A percentile compares a stretch with the other conserved stretches of the same genome.
Evolutionary conservation across 1,139 yeast species (phyloP).

Genomic region (Saccharomyces hybrid): DNA sequence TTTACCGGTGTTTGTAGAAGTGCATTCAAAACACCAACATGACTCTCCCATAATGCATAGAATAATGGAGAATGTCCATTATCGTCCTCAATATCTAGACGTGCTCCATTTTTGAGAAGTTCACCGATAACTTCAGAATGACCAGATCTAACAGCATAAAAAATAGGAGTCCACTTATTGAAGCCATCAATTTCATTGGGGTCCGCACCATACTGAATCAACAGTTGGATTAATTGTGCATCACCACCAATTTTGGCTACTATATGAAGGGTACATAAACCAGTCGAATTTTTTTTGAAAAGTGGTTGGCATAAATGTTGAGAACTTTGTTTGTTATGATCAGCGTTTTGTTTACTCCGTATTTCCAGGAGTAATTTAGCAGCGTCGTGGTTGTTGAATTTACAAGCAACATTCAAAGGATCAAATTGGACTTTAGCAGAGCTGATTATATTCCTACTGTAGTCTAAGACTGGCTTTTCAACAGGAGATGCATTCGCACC

Average conservation of each 20-base stretch:
- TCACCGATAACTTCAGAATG: constrained; percentile 64
- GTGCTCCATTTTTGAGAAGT: constrained; percentile 65
- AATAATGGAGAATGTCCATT: constrained; percentile 78
- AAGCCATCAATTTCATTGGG: constrained; percentile 75
- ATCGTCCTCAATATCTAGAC: constrained; percentile 63
- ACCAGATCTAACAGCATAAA: constrained; percentile 86
- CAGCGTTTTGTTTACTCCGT: constrained; percentile 7
- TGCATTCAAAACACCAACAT: constrained; percentile 67
- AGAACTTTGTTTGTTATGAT: neutral
- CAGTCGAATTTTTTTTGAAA: constrained; percentile 52
- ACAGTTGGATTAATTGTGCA: constrained; percentile 53
- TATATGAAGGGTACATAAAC: constrained; percentile 79
- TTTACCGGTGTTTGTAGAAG: constrained; percentile 34
- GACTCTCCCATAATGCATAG: constrained; percentile 93
- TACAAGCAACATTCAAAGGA: constrained; percentile 87
- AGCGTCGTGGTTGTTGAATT: constrained; percentile 67
- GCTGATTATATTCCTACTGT: too few species aligned
- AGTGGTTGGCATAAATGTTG: constrained; percentile 1
- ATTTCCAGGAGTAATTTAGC: constrained; percentile 51
- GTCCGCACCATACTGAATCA: constrained; percentile 68
- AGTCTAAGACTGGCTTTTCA: neutral
- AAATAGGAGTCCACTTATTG: constrained; percentile 90
- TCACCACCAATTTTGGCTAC: constrained; percentile 78
- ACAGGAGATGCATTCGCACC: constrained; percentile 53
- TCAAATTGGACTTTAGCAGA: constrained; percentile 42